A percentile compares a stretch with the other conserved stretches of the same genome.
These are phyloP conservation scores for Paraphoma sp. DNA, from an alignment of 2,329 filamentous ascomycete species.

Conservation along the genomic window DNA sequence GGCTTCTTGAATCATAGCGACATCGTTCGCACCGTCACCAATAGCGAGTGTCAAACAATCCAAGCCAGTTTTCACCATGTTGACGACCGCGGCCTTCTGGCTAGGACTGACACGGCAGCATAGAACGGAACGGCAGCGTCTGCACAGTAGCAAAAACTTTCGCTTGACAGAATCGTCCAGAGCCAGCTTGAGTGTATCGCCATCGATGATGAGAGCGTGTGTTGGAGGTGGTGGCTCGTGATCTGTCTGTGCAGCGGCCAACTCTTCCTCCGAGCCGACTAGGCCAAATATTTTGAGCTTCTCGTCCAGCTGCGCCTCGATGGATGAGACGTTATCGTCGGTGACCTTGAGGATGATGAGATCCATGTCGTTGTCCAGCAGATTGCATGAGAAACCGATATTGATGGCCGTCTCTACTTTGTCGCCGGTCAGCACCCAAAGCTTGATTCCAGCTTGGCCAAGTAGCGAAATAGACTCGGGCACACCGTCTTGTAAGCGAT, in stretches of 20 bases:
- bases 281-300: slow-evolving; percentile 76
- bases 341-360: slow-evolving; percentile 87
- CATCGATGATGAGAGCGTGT: slow-evolving; percentile 93
- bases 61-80: slow-evolving; percentile 91
- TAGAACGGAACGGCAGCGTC: slow-evolving; percentile 94
- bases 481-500: slow-evolving; percentile 94
- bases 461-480: slow-evolving; percentile 93
- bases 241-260: slow-evolving; percentile 77
- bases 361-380: slow-evolving; percentile 98
- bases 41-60: slow-evolving; percentile 96
- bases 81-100: slow-evolving; percentile 96
- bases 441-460: slow-evolving; percentile 92
- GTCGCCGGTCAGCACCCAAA: slow-evolving; percentile 98
- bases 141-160: slow-evolving; percentile 93
- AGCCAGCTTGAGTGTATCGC: slow-evolving; percentile 88
- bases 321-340: slow-evolving; percentile 70
- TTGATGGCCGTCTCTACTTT: slow-evolving; percentile 99
- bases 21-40: slow-evolving; percentile 88
- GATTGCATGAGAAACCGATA: slow-evolving; percentile 98
- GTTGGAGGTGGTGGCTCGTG: slow-evolving; percentile 87
- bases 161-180: slow-evolving; percentile 83
- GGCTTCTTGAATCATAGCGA: slow-evolving; percentile 91
- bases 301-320: slow-evolving; percentile 76
- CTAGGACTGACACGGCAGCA: slow-evolving; percentile 97
- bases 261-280: slow-evolving; percentile 84